phyloP scores from a whole-genome alignment of 257 asterid genomes.

The Leonotis leonurus region DNA sequence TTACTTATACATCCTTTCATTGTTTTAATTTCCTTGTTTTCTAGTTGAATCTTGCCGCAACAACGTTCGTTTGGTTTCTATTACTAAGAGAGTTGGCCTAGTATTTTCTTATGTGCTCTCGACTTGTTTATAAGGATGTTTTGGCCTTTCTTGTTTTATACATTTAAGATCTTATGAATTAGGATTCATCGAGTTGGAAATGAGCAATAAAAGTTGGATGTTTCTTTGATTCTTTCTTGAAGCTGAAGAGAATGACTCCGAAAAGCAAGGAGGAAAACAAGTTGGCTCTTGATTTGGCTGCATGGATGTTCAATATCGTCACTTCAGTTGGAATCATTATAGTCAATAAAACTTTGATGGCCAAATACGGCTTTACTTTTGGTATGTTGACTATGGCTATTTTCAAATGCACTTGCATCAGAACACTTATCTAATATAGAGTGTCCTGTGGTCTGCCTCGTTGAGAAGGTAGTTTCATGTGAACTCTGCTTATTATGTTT shows the following conservation, averaged over 20 bases:
- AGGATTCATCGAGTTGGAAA: too few species aligned
- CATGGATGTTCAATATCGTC: slow-evolving; percentile 71
- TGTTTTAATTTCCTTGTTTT: neutral
- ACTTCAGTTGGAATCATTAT: slow-evolving; percentile 85
- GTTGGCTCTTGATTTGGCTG: slow-evolving; percentile 39
- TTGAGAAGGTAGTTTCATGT: too few species aligned
- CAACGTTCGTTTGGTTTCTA: neutral
- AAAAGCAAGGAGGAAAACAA: slow-evolving; percentile 48
- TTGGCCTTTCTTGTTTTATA: neutral
- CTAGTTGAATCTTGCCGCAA: neutral
- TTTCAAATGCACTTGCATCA: neutral
- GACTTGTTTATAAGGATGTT: neutral
- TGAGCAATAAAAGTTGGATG: too few species aligned
- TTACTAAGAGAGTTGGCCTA: neutral
- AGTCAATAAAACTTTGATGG: slow-evolving; percentile 93
- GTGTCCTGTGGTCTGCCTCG: neutral
- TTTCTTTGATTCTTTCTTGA: too few species aligned
- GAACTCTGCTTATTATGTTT: slow-evolving; percentile 3
- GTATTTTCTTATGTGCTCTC: neutral
- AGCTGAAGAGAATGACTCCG: slow-evolving; percentile 33
- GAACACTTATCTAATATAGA: too few species aligned
- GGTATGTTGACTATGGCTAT: slow-evolving; percentile 18
- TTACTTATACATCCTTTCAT: neutral
- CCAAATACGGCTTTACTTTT: slow-evolving; percentile 86
- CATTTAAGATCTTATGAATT: neutral